A percentile compares a stretch with the other conserved stretches of the same genome.
phyloP scores from a whole-genome alignment of 2,329 filamentous ascomycete genomes.

The Clonostachys rosea region DNA sequence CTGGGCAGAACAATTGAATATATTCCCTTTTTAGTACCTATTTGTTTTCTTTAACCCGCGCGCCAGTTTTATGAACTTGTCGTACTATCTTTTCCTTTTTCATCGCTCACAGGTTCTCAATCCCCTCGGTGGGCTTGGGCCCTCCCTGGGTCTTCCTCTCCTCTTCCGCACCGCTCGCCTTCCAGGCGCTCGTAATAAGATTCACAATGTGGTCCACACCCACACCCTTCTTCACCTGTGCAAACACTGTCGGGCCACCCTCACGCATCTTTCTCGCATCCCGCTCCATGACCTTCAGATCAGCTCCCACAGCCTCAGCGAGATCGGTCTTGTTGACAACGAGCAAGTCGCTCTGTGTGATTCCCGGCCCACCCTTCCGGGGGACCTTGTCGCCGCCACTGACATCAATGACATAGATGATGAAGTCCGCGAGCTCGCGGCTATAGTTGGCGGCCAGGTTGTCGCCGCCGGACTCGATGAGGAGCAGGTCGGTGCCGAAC shows the following conservation, averaged over 20 bases:
- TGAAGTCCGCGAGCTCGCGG: conserved; percentile 91
- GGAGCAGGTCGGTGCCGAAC: conserved; percentile 75
- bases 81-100: background rate
- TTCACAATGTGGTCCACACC: conserved; percentile 84
- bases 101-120: conserved; percentile 36
- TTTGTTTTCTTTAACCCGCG: too few relatives aligned
- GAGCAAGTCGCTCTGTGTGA: conserved; percentile 91
- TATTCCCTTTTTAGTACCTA: too few relatives aligned
- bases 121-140: conserved; percentile 50
- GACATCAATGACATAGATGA: conserved; percentile 98
- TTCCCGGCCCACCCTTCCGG: conserved; percentile 90
- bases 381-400: conserved; percentile 96
- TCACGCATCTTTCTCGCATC: conserved; percentile 94
- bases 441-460: conserved; percentile 97
- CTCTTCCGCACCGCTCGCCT: conserved; percentile 74
- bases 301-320: conserved; percentile 84
- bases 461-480: conserved; percentile 95
- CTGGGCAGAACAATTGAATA: too few relatives aligned
- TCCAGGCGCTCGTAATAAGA: conserved; percentile 89
- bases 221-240: conserved; percentile 90
- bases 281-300: conserved; percentile 88
- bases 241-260: conserved; percentile 91
- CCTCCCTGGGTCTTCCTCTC: conserved; percentile 49
- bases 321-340: conserved; percentile 98
- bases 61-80: too few relatives aligned